Conservation (phyloP, 371 early-diverging fungal genomes). For the Smittium culicis region DNA sequence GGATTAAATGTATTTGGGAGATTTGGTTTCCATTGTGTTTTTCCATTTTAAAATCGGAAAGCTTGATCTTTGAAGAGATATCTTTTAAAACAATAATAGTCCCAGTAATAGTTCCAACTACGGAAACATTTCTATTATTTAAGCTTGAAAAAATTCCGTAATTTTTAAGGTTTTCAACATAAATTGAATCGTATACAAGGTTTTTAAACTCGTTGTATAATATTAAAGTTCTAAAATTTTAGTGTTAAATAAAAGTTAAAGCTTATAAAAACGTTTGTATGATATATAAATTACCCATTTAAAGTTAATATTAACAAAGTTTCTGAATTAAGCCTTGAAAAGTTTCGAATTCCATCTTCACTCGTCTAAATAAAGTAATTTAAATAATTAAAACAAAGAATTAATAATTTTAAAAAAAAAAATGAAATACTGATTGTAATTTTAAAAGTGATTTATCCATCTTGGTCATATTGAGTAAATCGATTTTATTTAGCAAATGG, state of each 20-base stretch:
- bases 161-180: background rate
- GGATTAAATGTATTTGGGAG: background rate
- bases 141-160: background rate
- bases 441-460: too few species aligned
- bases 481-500: too few species aligned
- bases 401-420: too few species aligned
- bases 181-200: too few species aligned
- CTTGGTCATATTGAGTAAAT: too few species aligned
- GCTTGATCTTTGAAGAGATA: background rate
- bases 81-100: background rate
- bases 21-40: background rate
- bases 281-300: constrained; percentile 2
- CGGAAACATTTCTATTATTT: background rate
- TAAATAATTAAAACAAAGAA: background rate
- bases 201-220: background rate
- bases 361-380: background rate
- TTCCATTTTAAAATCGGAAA: background rate
- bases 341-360: background rate
- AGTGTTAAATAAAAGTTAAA: background rate
- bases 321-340: background rate
- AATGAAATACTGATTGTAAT: too few species aligned
- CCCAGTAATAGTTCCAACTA: background rate
- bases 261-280: background rate
- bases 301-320: constrained; percentile 2
- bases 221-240: background rate